These are phyloP conservation scores for Cucurbita maxima DNA, from an alignment of 306 rosid species.

Conservation along the genomic window DNA sequence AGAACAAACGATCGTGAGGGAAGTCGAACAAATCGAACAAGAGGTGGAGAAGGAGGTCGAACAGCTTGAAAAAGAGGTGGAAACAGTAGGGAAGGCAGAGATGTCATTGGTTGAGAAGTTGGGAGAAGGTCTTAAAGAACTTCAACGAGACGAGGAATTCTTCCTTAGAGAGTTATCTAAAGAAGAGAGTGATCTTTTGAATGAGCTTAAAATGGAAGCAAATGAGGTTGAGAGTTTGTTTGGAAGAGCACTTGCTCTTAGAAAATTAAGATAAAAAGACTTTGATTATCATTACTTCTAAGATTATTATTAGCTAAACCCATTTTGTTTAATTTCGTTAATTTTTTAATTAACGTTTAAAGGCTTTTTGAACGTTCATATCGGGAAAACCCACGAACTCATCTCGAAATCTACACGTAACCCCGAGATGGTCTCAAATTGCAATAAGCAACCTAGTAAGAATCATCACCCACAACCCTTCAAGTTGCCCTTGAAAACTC, in stretches of 20 bases:
- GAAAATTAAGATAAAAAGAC: conserved; percentile 47
- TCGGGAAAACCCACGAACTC: too few relatives aligned
- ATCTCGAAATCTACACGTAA: too few relatives aligned
- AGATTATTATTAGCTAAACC: not conserved
- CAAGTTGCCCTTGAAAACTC: too few relatives aligned
- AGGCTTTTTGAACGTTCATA: not conserved
- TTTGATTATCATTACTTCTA: not conserved
- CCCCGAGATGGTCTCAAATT: too few relatives aligned
- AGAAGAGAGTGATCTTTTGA: conserved; percentile 65
- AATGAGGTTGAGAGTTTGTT: conserved; percentile 58
- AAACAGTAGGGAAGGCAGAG: conserved; percentile 53
- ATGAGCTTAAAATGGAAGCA: conserved; percentile 69
- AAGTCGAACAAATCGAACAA: conserved; percentile 63
- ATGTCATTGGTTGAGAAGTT: conserved; percentile 41
- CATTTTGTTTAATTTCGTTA: not conserved
- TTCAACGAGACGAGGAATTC: conserved; percentile 62
- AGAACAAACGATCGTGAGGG: conserved; percentile 52
- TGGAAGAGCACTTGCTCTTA: conserved; percentile 55
- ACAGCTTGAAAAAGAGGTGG: conserved; percentile 40
- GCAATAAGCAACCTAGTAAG: too few relatives aligned
- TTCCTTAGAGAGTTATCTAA: conserved; percentile 39
- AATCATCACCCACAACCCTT: too few relatives aligned
- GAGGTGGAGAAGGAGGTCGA: conserved; percentile 32
- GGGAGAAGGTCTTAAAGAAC: conserved; percentile 53
- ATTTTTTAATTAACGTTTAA: not conserved